Evolutionary conservation across 257 asterid genomes (phyloP).

Genomic region (Lycium ferocissimum): DNA sequence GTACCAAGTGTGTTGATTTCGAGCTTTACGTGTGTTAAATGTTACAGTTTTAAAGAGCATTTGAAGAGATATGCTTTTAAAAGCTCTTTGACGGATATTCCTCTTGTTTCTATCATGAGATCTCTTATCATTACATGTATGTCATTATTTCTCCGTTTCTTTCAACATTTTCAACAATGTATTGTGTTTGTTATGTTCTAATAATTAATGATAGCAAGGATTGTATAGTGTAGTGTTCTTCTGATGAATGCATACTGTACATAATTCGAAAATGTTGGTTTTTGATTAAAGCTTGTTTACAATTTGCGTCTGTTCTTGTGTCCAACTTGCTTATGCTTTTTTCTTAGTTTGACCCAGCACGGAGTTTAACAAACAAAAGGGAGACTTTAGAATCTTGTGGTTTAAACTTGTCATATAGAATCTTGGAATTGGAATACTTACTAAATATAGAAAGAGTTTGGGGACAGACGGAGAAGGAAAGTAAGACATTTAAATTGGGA

Average conservation of each 20-base stretch:
- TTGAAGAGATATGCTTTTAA: constrained; percentile 78
- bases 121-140: constrained; percentile 83
- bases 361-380: too few relatives aligned
- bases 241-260: background rate
- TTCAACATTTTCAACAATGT: background rate
- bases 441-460: too few relatives aligned
- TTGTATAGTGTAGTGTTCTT: background rate
- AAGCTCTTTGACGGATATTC: constrained; percentile 93
- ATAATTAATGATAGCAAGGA: background rate
- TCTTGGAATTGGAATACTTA: too few relatives aligned
- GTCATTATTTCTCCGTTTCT: constrained; percentile 14
- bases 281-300: background rate
- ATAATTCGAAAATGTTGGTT: background rate
- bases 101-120: constrained; percentile 84
- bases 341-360: too few relatives aligned
- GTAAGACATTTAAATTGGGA: too few relatives aligned
- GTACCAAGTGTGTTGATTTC: constrained; percentile 73
- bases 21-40: constrained; percentile 82
- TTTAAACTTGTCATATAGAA: too few relatives aligned
- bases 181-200: background rate
- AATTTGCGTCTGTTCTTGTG: background rate
- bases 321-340: background rate
- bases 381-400: too few relatives aligned
- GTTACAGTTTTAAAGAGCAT: constrained; percentile 72
- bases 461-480: too few relatives aligned